Evolutionary conservation across 1,284 basidiomycete genomes (phyloP).

Genomic region (Malassezia sympodialis): DNA sequence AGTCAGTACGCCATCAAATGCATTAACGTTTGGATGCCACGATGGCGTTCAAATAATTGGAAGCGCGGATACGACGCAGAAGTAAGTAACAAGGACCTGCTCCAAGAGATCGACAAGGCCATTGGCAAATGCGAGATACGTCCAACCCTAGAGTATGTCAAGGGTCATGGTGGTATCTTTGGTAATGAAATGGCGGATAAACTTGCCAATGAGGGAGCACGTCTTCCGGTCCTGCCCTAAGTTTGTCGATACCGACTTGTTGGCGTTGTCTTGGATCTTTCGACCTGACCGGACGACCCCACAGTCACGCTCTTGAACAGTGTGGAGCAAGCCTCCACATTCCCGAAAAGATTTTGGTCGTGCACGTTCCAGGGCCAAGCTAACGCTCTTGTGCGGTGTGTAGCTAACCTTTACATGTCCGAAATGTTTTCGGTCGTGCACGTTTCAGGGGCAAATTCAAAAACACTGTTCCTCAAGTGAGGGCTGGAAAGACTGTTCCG

Average conservation of each 20-base stretch:
- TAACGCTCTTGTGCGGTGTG: too few species aligned
- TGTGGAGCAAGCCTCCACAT: not conserved
- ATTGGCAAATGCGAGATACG: conserved; percentile 8
- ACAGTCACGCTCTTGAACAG: too few species aligned
- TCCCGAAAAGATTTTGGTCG: not conserved
- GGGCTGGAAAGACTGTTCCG: too few species aligned
- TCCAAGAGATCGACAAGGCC: conserved; percentile 54
- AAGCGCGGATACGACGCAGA: conserved; percentile 51
- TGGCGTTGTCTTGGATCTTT: not conserved
- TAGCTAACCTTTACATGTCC: not conserved
- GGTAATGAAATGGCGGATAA: conserved; percentile 71
- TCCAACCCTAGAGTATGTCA: conserved; percentile 57
- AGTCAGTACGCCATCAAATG: conserved; percentile 62
- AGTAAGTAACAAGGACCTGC: conserved; percentile 60
- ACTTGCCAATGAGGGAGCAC: conserved; percentile 25
- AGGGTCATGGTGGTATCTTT: conserved; percentile 60
- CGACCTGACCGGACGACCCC: too few species aligned
- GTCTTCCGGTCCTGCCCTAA: conserved; percentile 7
- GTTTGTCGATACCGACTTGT: not conserved
- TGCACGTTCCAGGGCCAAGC: not conserved
- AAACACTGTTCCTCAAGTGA: too few species aligned
- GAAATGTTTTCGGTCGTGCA: not conserved
- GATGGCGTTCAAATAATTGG: conserved; percentile 57
- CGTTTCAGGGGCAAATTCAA: not conserved
- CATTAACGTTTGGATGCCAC: conserved; percentile 58